Base-by-base conservation (phyloP, 106 monocot genomes). In the Apostasia ramifera region DNA sequence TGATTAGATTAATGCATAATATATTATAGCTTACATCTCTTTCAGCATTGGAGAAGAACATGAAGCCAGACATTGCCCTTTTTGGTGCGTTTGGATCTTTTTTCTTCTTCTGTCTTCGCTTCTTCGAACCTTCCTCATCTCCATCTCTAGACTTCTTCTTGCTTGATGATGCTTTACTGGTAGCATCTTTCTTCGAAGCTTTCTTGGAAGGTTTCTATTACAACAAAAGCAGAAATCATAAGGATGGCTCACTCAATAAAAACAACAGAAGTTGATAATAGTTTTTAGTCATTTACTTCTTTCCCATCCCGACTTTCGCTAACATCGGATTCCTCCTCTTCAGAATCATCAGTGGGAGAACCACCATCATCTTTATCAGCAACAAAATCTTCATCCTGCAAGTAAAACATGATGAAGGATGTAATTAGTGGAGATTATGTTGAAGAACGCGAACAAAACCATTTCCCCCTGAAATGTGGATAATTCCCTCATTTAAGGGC, bases 301-400 rank as follows among this genome's bases (percentile, higher is more conserved):
- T 88, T 93, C 40, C 87, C 87, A 12, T 51, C 83, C 74, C 83
- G 93, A 82, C 83, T 90, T 61, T 93, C 90, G 76, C 85, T 88
- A 47, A 90, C 90, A 80, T 93, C 93, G 72, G 93, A 88, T 13
- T 85, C 90, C 57, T 93, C 90, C 58, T 68, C 84, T 13, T 72
- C 87, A 76, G 90, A 87, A 81, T 93, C 87, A 82, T 99, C 98
- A 63, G 90, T 99, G 45, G 93, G 93, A 50, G 93, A 99, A 11
- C 98, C 93, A 67, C 90, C 84, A 80, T 99, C 98, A 88, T 93
- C 93, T 61, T 93, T 88, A 3, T 93, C 98, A 77, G 67, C 80
- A 83, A 99, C 93, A 82, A 99, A 99, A 86, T 99, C 98, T 78
- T 93, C 98, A 84, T 99, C 93, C 98, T 99, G 68, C 40, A 63